These are phyloP conservation scores for Pythium aristosporum DNA, from an alignment of 352 stramenopile species.

Conservation along the genomic window DNA sequence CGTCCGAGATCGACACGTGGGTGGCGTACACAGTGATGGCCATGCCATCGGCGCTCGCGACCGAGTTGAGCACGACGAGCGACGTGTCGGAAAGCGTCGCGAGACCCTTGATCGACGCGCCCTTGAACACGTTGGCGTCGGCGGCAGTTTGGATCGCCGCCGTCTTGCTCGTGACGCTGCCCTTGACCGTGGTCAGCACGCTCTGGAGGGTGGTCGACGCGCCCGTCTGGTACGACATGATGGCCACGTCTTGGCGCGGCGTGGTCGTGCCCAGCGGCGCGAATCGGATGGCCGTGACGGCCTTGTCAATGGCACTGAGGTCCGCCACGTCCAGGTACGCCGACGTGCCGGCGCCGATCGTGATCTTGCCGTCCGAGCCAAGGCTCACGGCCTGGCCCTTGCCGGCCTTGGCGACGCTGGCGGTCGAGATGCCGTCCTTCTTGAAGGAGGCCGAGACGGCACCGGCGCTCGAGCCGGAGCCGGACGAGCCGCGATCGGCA, in stretches of 20 bases:
- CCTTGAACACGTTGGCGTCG: conserved; percentile 49
- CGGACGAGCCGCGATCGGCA: conserved; percentile 47
- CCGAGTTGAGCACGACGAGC: conserved; percentile 51
- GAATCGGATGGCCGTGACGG: conserved; percentile 58
- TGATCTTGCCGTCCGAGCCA: conserved; percentile 41
- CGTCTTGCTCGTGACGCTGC: conserved; percentile 44
- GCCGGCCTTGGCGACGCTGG: conserved; percentile 24
- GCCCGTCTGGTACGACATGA: conserved; percentile 64
- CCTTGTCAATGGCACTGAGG: conserved; percentile 47
- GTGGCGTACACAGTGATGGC: conserved; percentile 44
- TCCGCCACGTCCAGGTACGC: conserved; percentile 58
- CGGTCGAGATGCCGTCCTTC: conserved; percentile 4
- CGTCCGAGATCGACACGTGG: conserved; percentile 47
- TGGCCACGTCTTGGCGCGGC: conserved; percentile 41
- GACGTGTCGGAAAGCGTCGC: conserved; percentile 60
- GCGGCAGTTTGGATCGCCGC: conserved; percentile 39
- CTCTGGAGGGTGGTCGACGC: conserved; percentile 35
- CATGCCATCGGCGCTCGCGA: conserved; percentile 40
- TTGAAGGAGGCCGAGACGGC: conserved; percentile 35
- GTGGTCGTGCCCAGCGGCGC: conserved; percentile 52
- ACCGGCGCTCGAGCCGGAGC: conserved; percentile 25
- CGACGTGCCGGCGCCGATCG: conserved; percentile 63
- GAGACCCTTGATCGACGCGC: conserved; percentile 56
- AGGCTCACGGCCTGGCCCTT: conserved; percentile 71
- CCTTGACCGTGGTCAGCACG: conserved; percentile 54